Conservation (phyloP, 371 early-diverging fungal genomes). For the Saksenaea vasiformis region DNA sequence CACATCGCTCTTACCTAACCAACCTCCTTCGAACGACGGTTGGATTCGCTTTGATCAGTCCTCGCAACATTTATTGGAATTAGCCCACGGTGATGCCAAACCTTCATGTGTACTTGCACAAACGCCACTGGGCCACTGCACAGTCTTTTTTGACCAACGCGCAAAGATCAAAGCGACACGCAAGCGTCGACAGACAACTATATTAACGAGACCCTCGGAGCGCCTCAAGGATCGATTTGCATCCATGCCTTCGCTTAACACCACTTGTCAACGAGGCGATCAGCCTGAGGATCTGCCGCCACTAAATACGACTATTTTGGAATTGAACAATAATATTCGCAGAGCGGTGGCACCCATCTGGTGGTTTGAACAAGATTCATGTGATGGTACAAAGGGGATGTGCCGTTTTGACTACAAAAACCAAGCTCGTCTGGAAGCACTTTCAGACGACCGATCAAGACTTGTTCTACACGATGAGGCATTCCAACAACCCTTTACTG, state of each 20-base stretch:
- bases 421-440: conserved; percentile 44
- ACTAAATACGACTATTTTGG: conserved; percentile 12
- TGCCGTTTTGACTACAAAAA: conserved; percentile 46
- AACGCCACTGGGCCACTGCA: conserved; percentile 22
- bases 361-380: conserved; percentile 51
- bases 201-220: background rate
- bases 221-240: conserved; percentile 1
- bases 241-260: conserved; percentile 26
- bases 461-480: conserved; percentile 34
- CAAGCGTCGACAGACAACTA: conserved; percentile 13
- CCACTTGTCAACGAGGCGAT: background rate
- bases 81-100: conserved; percentile 10
- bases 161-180: conserved; percentile 8
- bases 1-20: conserved; percentile 10
- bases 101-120: conserved; percentile 18
- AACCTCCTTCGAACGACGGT: conserved; percentile 7
- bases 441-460: conserved; percentile 42
- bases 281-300: background rate
- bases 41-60: conserved; percentile 38
- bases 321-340: conserved; percentile 30
- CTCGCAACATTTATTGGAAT: conserved; percentile 28
- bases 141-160: conserved; percentile 14
- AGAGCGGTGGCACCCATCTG: conserved; percentile 40
- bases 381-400: conserved; percentile 46
- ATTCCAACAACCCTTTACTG: conserved; percentile 36